Evolutionary conservation across 225 moss, liverwort and hornwort genomes (phyloP).

Genomic region (Anthoceros angustus): DNA sequence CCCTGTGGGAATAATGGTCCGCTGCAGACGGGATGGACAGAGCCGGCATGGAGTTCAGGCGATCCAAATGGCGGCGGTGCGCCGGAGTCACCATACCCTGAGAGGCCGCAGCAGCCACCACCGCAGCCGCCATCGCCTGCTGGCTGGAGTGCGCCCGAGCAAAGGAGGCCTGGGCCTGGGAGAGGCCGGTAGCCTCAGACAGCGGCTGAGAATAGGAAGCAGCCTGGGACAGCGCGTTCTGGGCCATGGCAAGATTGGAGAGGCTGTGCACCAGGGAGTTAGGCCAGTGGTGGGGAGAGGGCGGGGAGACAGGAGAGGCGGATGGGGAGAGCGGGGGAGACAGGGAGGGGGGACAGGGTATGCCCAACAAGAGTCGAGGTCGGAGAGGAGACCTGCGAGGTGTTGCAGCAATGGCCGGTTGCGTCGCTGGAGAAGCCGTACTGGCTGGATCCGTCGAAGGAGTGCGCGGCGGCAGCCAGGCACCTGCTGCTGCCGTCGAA

Average conservation of each 20-base stretch:
- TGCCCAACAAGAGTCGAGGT: conserved; percentile 89
- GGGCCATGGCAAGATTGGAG: conserved; percentile 24
- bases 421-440: conserved; percentile 33
- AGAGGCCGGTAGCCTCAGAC: conserved; percentile 25
- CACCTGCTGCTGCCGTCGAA: conserved; percentile 51
- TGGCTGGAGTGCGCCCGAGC: conserved; percentile 37
- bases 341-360: conserved; percentile 56
- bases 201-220: conserved; percentile 28
- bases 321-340: conserved; percentile 78
- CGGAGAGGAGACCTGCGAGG: conserved; percentile 74
- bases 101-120: conserved; percentile 8
- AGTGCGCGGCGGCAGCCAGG: conserved; percentile 22
- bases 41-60: conserved; percentile 86
- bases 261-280: conserved; percentile 21
- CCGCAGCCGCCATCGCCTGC: conserved; percentile 12
- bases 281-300: conserved; percentile 56
- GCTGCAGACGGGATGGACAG: conserved; percentile 60
- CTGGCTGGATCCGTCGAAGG: conserved; percentile 40
- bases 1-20: conserved; percentile 23
- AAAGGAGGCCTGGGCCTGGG: conserved; percentile 27
- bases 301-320: conserved; percentile 63
- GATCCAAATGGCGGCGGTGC: conserved; percentile 76
- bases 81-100: conserved; percentile 40
- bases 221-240: conserved; percentile 26
- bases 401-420: conserved; percentile 31